Evolutionary conservation across 2,329 filamentous ascomycete genomes (phyloP), one percentile per base, ranked within the genome.

Genomic region (Sporothrix variecibatus): DNA sequence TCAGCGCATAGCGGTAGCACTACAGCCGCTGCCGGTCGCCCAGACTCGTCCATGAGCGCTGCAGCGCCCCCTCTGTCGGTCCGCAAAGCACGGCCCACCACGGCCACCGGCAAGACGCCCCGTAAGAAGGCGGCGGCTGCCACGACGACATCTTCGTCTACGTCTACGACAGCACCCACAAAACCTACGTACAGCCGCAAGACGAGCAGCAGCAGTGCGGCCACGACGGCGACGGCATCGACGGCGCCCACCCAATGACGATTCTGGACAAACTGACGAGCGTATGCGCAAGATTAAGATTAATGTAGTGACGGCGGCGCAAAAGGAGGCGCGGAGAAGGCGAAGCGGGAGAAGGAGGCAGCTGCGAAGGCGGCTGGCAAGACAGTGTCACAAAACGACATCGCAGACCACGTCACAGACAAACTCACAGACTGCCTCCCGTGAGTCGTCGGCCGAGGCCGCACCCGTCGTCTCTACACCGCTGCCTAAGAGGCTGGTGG

Each of bases 251-350:
- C 68, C 68, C 79, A 8, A 77, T 2, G 82, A 84, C 67, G 86
- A 86, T 68, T 68, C 79, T 91, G 49, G 87, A 90, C 72, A 85
- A 82, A 69, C 84, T 92, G 75, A 87, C 88, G 0, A 84, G 83
- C 49, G 86, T 1, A 87, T 91, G 86, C 90, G 88, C 79, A 90
- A 87, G 79, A 88, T 91, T 74, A 90, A 87, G 79, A 89, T 91
- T 77, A 90, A 87, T 71, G 80, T 91, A 31, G 83, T 90, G 53
- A 90, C 88, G 1, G 85, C 89, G 75, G 84, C 88, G 53, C 87
- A 90, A 77, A 87, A 85, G 77, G 88, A 89, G 69, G 88, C 87
- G 1, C 85, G 84, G 85, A 86, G 31, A 74, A 78, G 53, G 75
- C 76, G 62, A 73, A 74, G 51, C 15, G 20, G 31, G 43, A 49